Percentiles rank a stretch among this genome's conserved stretches.
These are phyloP conservation scores for Agroathelia rolfsii DNA, from an alignment of 1,284 basidiomycete genomes.

Conservation along the genomic window DNA sequence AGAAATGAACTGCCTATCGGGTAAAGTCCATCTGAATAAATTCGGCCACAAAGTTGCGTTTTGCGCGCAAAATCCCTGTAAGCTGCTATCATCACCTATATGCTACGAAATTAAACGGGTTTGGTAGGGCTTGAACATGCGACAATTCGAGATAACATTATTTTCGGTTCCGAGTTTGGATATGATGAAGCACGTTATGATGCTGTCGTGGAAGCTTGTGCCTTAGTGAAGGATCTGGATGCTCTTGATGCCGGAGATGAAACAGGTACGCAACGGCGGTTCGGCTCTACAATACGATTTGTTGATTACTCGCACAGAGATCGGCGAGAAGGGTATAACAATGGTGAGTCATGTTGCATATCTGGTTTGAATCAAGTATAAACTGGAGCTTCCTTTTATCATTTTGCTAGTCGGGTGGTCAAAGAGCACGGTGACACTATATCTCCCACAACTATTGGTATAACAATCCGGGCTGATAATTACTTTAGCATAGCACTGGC, in stretches of 20 bases:
- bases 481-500: constrained; percentile 67
- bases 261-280: too few species aligned
- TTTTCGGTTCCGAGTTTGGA: constrained; percentile 63
- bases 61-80: constrained; percentile 61
- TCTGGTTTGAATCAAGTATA: too few species aligned
- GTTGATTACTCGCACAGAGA: too few species aligned
- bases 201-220: constrained; percentile 71
- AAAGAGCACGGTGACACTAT: too few species aligned
- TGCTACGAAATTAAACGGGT: constrained; percentile 5
- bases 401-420: constrained; percentile 79
- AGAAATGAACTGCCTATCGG: constrained; percentile 65
- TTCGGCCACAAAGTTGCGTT: constrained; percentile 49
- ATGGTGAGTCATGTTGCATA: too few species aligned
- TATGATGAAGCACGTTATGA: constrained; percentile 66
- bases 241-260: constrained; percentile 75
- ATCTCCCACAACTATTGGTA: too few species aligned
- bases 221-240: constrained; percentile 63
- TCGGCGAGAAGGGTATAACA: constrained; percentile 73
- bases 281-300: too few species aligned
- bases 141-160: constrained; percentile 72
- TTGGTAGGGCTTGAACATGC: constrained; percentile 57
- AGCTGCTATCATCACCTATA: constrained; percentile 16
- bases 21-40: constrained; percentile 56
- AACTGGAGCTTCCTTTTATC: too few species aligned
- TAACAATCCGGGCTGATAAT: too few species aligned